Base-by-base conservation (phyloP, 1,139 yeast species). In the Wickerhamomyces sp. region DNA sequence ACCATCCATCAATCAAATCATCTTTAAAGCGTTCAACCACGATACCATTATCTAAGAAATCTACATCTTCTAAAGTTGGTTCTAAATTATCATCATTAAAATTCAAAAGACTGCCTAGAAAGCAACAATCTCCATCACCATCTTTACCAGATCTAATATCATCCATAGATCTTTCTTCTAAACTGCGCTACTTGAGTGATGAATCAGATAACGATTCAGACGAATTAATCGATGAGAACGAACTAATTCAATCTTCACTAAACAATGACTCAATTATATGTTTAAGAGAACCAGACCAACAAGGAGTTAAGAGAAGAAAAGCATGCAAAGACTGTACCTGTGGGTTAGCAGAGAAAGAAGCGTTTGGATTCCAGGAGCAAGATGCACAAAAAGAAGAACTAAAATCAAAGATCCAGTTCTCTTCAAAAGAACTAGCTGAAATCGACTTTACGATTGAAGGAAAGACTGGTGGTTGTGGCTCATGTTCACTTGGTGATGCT, bases 321-420 rank as follows among this genome's bases (percentile, higher is more conserved):
- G 95, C 98, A 0, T 94, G 99, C 68, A 92, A 89, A 64, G 97
- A 92, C 63, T 94, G 98, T 63, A 84, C 97, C 0, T 94, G 99
- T 69, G 98, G 98, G 7, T 72, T 92, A 49, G 88, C 83, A 52
- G 98, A 92, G 60, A 64, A 74, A 42, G 89, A 83, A 61, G 89
- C 55, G 8, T 52, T 52, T 43, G 49, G 40, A 3, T 43, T 44
- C 35, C 31, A n/a, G n/a, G n/a, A n/a, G n/a, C n/a, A n/a, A n/a
- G n/a, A n/a, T n/a, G n/a, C n/a, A n/a, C n/a, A 35, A 25, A 75
- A 74, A 46, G 51, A 61, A 55, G 52, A 70, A 64, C 53, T 81
- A 76, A 51, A 68, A 12, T 55, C 54, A n/a, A 43, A 44, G 27
- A 74, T 89, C 21, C 73, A 78, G 52, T 78, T 87, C 44, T 66